These are phyloP conservation scores for Salix suchowensis DNA, from an alignment of 345 rosid genomes.

Conservation along the genomic window DNA sequence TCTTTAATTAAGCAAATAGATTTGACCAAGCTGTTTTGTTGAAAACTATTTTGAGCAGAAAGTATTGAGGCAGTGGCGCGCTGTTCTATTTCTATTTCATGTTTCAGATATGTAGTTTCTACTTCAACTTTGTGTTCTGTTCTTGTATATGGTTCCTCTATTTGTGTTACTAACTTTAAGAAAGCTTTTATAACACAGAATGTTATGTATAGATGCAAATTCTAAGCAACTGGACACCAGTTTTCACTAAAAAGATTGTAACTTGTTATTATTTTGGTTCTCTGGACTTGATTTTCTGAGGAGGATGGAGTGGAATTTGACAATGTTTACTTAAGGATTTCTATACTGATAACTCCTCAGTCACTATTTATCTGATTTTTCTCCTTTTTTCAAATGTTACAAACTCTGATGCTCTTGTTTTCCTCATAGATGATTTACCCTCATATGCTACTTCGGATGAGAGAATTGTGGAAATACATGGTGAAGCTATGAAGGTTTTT, in stretches of 20 bases:
- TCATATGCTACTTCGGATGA: constrained; percentile 36
- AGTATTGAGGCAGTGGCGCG: not conserved
- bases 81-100: not conserved
- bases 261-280: not conserved
- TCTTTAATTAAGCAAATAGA: constrained; percentile 1
- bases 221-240: not conserved
- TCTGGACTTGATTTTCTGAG: not conserved
- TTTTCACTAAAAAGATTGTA: not conserved
- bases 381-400: not conserved
- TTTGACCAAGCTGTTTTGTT: not conserved
- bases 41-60: not conserved
- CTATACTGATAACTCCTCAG: not conserved
- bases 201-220: not conserved
- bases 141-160: not conserved
- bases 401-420: not conserved
- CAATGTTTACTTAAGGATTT: not conserved
- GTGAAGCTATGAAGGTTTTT: constrained; percentile 28
- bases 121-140: not conserved
- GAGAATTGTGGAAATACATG: constrained; percentile 34
- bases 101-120: not conserved
- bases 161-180: not conserved
- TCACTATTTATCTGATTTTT: not conserved
- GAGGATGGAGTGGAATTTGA: not conserved
- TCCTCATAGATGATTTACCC: constrained; percentile 26
- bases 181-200: not conserved